These are phyloP conservation scores for Emergomyces pasteurianus DNA, from an alignment of 2,329 filamentous ascomycete species.

Conservation along the genomic window DNA sequence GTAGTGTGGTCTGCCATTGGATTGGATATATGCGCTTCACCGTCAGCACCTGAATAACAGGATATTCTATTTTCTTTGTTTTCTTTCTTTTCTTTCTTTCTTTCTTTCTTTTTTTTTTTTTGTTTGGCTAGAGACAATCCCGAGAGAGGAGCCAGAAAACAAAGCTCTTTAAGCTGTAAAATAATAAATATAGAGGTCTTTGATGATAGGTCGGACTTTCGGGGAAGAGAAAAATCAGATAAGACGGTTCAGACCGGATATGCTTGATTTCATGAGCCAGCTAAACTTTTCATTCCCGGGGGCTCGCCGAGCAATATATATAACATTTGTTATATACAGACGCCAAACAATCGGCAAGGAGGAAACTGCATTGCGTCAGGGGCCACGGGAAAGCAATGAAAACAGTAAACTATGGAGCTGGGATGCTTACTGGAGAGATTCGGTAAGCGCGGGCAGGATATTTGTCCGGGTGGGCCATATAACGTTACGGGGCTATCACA, in stretches of 20 bases:
- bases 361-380: background rate
- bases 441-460: background rate
- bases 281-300: background rate
- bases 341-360: background rate
- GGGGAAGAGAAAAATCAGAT: too few species aligned
- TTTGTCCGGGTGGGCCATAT: background rate
- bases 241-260: too few species aligned
- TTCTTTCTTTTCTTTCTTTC: too few species aligned
- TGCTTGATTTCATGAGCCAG: background rate
- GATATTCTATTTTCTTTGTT: too few species aligned
- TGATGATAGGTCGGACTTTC: background rate
- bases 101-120: too few species aligned
- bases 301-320: background rate
- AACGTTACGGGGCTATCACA: background rate
- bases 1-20: background rate
- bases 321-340: background rate
- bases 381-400: background rate
- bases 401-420: background rate
- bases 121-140: too few species aligned
- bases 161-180: background rate
- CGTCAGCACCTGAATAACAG: background rate
- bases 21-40: background rate
- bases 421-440: background rate
- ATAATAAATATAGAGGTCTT: background rate
- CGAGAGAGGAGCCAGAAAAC: slow-evolving; percentile 6